phyloP scores from a whole-genome alignment of 1,284 basidiomycete species.

The Vanrija pseudolonga region DNA sequence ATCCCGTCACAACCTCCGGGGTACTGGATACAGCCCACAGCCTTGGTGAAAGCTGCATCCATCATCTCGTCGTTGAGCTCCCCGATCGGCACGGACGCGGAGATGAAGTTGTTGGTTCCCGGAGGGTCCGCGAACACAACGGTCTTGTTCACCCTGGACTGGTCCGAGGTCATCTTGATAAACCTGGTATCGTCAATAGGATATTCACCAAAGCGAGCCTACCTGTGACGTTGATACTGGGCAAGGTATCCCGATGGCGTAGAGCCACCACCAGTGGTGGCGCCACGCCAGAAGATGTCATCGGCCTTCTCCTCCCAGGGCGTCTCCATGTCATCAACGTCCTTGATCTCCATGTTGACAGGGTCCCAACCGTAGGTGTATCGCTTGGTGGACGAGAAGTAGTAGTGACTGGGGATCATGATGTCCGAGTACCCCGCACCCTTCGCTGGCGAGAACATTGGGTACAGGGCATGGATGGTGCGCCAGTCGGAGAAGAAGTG shows the following conservation, averaged over 20 bases:
- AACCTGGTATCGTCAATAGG: constrained; percentile 54
- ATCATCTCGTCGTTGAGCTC: constrained; percentile 74
- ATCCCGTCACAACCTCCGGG: constrained; percentile 76
- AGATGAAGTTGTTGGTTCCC: constrained; percentile 57
- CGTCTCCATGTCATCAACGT: constrained; percentile 73
- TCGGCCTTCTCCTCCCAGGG: constrained; percentile 58
- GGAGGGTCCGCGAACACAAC: constrained; percentile 73
- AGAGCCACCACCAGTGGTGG: constrained; percentile 85
- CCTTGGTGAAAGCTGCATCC: constrained; percentile 82
- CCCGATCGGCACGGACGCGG: constrained; percentile 60
- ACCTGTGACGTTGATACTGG: constrained; percentile 85
- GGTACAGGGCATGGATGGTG: constrained; percentile 76
- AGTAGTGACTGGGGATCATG: constrained; percentile 88
- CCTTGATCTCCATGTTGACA: constrained; percentile 63
- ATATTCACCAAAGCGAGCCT: constrained; percentile 26
- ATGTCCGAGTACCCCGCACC: constrained; percentile 80
- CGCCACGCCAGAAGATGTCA: constrained; percentile 63
- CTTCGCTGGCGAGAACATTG: constrained; percentile 85
- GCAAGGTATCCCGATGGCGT: constrained; percentile 76
- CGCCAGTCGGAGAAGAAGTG: constrained; percentile 96
- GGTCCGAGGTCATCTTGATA: constrained; percentile 70
- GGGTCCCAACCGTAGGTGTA: constrained; percentile 91
- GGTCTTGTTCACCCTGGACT: constrained; percentile 58
- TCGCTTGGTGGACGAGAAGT: constrained; percentile 72
- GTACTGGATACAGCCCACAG: constrained; percentile 64